Evolutionary conservation across 2,329 filamentous ascomycete species (phyloP).

Genomic region (Trichoderma sp.): DNA sequence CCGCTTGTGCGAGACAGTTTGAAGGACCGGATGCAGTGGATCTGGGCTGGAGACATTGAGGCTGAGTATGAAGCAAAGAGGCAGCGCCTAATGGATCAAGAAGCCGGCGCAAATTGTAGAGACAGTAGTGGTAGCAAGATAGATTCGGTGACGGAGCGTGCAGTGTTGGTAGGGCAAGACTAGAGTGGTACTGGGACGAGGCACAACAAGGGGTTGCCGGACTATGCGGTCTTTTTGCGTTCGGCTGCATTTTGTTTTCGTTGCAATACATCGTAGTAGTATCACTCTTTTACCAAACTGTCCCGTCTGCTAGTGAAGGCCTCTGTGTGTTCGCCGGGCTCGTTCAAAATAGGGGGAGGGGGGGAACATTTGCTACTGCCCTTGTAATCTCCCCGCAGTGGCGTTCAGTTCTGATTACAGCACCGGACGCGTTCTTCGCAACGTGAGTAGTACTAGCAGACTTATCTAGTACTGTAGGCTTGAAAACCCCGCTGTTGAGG

Average conservation of each 20-base stretch:
- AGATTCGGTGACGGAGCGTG: neutral
- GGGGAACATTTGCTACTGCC: neutral
- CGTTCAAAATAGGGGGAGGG: too few species aligned
- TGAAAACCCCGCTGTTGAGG: neutral
- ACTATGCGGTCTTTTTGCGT: neutral
- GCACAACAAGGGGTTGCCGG: neutral
- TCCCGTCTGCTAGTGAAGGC: too few species aligned
- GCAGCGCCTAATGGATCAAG: neutral
- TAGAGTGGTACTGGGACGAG: neutral
- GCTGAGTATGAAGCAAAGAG: slow-evolving; percentile 11
- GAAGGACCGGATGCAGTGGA: slow-evolving; percentile 20
- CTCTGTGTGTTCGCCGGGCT: too few species aligned
- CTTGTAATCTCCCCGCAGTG: slow-evolving; percentile 15
- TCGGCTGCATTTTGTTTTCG: neutral
- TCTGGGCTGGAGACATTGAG: slow-evolving; percentile 22
- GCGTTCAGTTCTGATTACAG: neutral
- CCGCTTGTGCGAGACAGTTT: slow-evolving; percentile 19
- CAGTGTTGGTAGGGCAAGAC: slow-evolving; percentile 7
- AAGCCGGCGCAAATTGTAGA: neutral
- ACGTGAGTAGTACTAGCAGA: neutral
- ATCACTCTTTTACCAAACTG: neutral
- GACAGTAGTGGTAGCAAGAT: neutral
- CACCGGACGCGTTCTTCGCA: neutral
- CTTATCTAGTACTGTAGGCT: neutral
- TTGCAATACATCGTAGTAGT: neutral